Conservation (phyloP, 2,329 filamentous ascomycete species). For the Salinomyces thailandicus region DNA sequence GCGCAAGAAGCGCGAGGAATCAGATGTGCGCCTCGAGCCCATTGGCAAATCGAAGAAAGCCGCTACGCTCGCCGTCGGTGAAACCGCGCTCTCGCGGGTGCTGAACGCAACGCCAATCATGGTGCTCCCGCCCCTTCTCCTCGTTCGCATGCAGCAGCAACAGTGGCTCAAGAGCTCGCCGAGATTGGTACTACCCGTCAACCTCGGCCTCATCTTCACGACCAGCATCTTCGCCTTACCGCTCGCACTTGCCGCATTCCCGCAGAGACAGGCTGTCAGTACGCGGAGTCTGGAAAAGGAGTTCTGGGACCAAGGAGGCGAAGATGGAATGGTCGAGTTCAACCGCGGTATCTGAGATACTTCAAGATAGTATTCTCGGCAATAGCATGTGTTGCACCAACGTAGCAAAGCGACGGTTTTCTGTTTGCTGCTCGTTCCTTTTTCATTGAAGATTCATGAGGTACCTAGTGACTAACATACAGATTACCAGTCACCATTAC, state of each 20-base stretch:
- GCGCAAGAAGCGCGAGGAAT: conserved; percentile 42
- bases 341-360: conserved; percentile 85
- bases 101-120: conserved; percentile 95
- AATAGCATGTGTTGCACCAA: background rate
- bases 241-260: conserved; percentile 82
- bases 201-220: conserved; percentile 73
- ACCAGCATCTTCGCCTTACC: conserved; percentile 85
- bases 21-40: conserved; percentile 32
- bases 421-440: too few relatives aligned
- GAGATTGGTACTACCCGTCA: conserved; percentile 66
- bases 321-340: conserved; percentile 80
- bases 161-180: conserved; percentile 73
- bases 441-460: too few relatives aligned
- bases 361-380: background rate
- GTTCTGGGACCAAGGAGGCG: conserved; percentile 72
- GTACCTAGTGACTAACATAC: too few relatives aligned
- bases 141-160: conserved; percentile 74
- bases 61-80: conserved; percentile 77
- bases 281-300: conserved; percentile 71
- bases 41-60: conserved; percentile 83
- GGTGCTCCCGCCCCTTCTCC: conserved; percentile 79
- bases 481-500: too few relatives aligned
- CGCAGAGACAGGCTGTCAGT: conserved; percentile 73
- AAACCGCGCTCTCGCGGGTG: conserved; percentile 85
- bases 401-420: too few relatives aligned